phyloP scores from a whole-genome alignment of 305 asterid species.

The Solanum chacoense region DNA sequence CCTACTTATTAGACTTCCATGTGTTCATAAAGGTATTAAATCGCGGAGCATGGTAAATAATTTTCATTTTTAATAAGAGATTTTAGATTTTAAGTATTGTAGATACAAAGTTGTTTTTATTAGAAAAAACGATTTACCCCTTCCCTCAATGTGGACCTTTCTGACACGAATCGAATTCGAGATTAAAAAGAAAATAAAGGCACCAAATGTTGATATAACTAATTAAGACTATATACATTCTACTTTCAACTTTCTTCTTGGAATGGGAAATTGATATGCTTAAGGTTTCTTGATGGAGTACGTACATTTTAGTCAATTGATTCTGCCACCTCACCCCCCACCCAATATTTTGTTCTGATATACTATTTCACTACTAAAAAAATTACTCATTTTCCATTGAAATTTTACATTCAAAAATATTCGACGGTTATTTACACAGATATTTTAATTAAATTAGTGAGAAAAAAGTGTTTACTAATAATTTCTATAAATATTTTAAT shows the following conservation, averaged over 20 bases:
- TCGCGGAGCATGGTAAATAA: no score
- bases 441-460: neutral
- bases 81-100: no score
- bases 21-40: neutral
- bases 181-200: neutral
- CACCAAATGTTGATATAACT: neutral
- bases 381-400: neutral
- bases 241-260: neutral
- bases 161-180: neutral
- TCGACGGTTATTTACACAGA: no score
- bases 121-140: no score
- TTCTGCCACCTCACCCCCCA: neutral
- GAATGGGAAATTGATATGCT: neutral
- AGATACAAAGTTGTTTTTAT: accelerated
- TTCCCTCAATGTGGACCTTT: neutral
- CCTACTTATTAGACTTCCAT: neutral
- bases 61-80: neutral
- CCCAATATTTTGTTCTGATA: neutral
- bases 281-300: neutral
- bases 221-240: neutral
- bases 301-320: neutral
- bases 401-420: neutral
- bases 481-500: no score
- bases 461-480: no score
- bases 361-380: neutral